These are phyloP conservation scores for Hygrocybe coccinea DNA, from an alignment of 768 basidiomycete genomes.

Conservation along the genomic window DNA sequence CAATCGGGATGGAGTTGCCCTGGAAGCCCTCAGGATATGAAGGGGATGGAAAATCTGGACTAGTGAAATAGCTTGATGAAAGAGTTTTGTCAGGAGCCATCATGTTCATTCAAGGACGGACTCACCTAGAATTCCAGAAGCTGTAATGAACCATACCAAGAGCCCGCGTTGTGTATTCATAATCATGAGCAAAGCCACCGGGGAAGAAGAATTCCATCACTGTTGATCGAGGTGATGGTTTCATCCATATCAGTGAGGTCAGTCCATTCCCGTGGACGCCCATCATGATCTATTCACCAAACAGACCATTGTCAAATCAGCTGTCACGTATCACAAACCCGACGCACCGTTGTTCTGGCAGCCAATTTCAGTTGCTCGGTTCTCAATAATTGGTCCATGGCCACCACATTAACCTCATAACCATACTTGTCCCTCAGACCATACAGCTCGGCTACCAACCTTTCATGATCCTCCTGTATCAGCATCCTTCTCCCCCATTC, in stretches of 20 bases:
- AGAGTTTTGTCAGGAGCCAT: constrained; percentile 1
- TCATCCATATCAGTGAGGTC: constrained; percentile 90
- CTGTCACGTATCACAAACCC: neutral
- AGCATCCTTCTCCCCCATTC: constrained; percentile 85
- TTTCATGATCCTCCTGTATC: constrained; percentile 68
- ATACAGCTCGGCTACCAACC: constrained; percentile 68
- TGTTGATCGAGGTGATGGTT: constrained; percentile 71
- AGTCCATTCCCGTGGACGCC: constrained; percentile 92
- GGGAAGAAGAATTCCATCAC: constrained; percentile 92
- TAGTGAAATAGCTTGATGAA: constrained; percentile 58
- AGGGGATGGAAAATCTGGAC: constrained; percentile 62
- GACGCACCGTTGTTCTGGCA: constrained; percentile 75
- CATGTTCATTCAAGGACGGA: constrained; percentile 7
- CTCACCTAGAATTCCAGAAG: constrained; percentile 73
- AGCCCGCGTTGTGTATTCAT: constrained; percentile 75
- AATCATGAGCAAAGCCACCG: constrained; percentile 80
- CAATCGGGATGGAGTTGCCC: constrained; percentile 78
- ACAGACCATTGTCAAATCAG: neutral
- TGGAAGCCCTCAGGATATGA: constrained; percentile 86
- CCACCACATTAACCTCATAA: constrained; percentile 84
- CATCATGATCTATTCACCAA: constrained; percentile 73
- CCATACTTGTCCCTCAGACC: constrained; percentile 65
- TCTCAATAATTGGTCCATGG: constrained; percentile 75
- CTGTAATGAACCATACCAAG: constrained; percentile 82
- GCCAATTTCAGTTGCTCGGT: constrained; percentile 78